Percentiles rank a stretch among this genome's conserved stretches.
Conservation (phyloP, 176 grass and related monocot genomes). For the Oryza nivara region DNA sequence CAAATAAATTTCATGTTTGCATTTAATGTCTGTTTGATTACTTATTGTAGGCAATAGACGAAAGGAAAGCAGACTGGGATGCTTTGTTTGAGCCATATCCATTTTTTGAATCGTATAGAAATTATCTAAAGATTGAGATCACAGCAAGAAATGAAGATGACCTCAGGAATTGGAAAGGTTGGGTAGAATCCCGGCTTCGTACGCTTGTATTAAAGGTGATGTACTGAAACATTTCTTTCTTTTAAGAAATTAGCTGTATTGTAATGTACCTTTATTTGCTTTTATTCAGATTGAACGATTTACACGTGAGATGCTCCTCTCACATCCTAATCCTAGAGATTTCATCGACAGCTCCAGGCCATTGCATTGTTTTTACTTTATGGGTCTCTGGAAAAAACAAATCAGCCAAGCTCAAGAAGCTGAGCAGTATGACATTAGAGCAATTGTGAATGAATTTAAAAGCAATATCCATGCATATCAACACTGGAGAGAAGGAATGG, state of each 20-base stretch:
- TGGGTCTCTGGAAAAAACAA: slow-evolving; percentile 79
- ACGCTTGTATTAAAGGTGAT: slow-evolving; percentile 82
- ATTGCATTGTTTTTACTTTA: slow-evolving; percentile 69
- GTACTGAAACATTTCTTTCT: slow-evolving; percentile 21
- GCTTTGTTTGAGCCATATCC: slow-evolving; percentile 66
- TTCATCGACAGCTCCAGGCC: slow-evolving; percentile 58
- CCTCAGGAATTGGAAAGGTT: slow-evolving; percentile 84
- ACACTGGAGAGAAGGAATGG: slow-evolving; percentile 67
- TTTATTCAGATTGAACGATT: slow-evolving; percentile 63
- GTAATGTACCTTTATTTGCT: neutral
- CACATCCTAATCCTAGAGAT: slow-evolving; percentile 72
- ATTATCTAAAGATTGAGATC: slow-evolving; percentile 79
- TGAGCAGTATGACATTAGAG: slow-evolving; percentile 81
- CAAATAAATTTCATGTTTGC: neutral
- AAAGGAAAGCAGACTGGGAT: slow-evolving; percentile 60
- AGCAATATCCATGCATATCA: slow-evolving; percentile 53
- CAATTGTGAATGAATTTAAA: slow-evolving; percentile 75
- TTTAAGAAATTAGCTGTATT: neutral
- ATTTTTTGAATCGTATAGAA: slow-evolving; percentile 76
- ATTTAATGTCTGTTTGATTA: neutral
- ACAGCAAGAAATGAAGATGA: slow-evolving; percentile 77
- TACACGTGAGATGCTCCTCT: slow-evolving; percentile 65
- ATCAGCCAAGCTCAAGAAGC: slow-evolving; percentile 52
- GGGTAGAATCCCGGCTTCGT: slow-evolving; percentile 84
- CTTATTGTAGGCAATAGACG: slow-evolving; percentile 64